Percentiles rank a stretch among this genome's conserved stretches.
These are phyloP conservation scores for Suillus spraguei DNA, from an alignment of 768 basidiomycete genomes.

Conservation along the genomic window DNA sequence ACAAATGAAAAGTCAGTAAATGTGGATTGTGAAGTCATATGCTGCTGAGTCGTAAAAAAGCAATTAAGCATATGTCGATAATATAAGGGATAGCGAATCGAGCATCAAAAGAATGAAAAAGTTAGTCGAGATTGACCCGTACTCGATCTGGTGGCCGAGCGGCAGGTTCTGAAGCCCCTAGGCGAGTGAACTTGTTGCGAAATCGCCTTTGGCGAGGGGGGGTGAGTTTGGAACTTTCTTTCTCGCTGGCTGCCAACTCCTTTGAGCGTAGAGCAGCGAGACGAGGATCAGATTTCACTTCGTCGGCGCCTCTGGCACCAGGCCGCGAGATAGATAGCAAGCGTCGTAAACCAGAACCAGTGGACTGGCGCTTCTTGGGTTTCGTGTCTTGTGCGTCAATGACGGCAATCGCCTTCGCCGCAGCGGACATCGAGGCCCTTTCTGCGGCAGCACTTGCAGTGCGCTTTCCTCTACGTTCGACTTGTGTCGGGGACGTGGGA, in stretches of 20 bases:
- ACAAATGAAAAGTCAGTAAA: constrained; percentile 6
- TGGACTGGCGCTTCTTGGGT: constrained; percentile 32
- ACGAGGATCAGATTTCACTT: constrained; percentile 25
- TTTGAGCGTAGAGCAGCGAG: constrained; percentile 30
- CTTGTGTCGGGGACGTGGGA: constrained; percentile 30
- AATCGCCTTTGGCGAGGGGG: constrained; percentile 28
- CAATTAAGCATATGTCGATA: constrained; percentile 2
- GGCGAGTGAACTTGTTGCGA: constrained; percentile 30
- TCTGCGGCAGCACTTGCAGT: constrained; percentile 22
- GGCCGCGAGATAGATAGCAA: constrained; percentile 35
- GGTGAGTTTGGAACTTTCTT: constrained; percentile 10
- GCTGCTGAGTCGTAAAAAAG: background rate
- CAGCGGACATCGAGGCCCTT: constrained; percentile 41
- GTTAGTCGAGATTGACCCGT: constrained; percentile 38
- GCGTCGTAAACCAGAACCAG: constrained; percentile 34
- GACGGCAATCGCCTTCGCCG: constrained; percentile 66
- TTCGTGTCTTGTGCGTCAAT: constrained; percentile 52
- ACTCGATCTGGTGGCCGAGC: constrained; percentile 37
- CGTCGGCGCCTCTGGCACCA: constrained; percentile 31
- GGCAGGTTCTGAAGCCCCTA: constrained; percentile 30
- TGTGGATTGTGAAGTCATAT: background rate
- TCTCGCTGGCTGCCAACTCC: constrained; percentile 24
- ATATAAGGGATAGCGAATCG: constrained; percentile 5
- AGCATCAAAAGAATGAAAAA: constrained; percentile 19
- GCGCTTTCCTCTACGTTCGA: constrained; percentile 30